phyloP scores from a whole-genome alignment of 306 rosid species.

The Aeschynomene evenia region DNA sequence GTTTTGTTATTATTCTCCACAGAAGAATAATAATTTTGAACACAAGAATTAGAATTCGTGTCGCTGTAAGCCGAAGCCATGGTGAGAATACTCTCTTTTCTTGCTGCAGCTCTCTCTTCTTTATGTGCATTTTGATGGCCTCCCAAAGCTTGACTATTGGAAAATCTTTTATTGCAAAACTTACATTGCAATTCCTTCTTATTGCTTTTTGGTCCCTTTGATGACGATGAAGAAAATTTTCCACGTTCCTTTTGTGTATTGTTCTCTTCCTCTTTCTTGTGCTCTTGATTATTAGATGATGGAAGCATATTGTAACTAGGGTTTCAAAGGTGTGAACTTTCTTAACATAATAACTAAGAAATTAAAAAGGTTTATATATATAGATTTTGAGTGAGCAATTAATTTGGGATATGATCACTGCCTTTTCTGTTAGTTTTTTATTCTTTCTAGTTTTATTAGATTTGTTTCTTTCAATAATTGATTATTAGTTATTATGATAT shows the following conservation, averaged over 20 bases:
- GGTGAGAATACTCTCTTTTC: background rate
- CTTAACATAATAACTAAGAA: no score
- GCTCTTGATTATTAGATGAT: background rate
- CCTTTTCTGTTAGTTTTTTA: background rate
- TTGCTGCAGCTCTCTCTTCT: background rate
- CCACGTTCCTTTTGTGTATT: background rate
- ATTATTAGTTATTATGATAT: background rate
- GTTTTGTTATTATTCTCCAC: background rate
- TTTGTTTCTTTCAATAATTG: background rate
- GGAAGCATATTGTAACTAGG: background rate
- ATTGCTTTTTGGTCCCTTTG: background rate
- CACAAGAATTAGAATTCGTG: background rate
- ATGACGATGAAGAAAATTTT: background rate
- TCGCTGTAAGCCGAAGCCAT: background rate
- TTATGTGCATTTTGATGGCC: conserved; percentile 26
- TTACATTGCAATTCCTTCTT: background rate
- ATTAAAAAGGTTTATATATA: background rate
- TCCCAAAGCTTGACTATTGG: background rate
- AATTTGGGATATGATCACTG: background rate
- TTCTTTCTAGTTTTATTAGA: background rate
- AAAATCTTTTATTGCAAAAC: background rate
- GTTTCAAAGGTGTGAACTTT: background rate
- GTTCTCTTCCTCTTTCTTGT: background rate
- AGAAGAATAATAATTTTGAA: background rate
- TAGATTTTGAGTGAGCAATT: background rate